These are phyloP conservation scores for Primulina eburnea DNA, from an alignment of 257 asterid genomes.

Conservation along the genomic window DNA sequence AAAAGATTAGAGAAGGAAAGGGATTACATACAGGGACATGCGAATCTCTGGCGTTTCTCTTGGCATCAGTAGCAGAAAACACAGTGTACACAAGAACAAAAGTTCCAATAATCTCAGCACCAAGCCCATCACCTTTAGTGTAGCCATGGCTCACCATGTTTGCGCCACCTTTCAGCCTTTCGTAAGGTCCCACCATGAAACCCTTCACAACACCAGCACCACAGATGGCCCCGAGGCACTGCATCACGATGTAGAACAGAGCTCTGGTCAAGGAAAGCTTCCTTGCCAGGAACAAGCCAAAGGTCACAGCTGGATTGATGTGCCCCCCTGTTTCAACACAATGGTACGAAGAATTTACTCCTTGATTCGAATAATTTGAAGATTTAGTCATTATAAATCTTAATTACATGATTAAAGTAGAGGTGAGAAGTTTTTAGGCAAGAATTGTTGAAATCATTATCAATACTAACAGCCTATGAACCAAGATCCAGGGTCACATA, in stretches of 20 bases:
- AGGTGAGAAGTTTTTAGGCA: background rate
- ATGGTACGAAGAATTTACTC: background rate
- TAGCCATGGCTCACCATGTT: slow-evolving; percentile 38
- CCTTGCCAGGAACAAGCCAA: slow-evolving; percentile 52
- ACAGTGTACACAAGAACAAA: slow-evolving; percentile 53
- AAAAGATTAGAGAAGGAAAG: background rate
- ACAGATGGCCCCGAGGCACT: slow-evolving; percentile 51
- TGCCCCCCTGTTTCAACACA: slow-evolving; percentile 44
- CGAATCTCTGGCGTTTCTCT: slow-evolving; percentile 50
- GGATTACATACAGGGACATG: slow-evolving; percentile 43
- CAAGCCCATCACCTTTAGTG: slow-evolving; percentile 50
- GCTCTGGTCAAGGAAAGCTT: slow-evolving; percentile 49
- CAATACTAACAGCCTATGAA: background rate
- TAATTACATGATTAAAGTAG: background rate
- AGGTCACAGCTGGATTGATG: slow-evolving; percentile 58
- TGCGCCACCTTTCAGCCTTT: slow-evolving; percentile 37
- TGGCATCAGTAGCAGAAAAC: slow-evolving; percentile 59
- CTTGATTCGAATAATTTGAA: background rate
- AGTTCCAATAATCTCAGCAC: slow-evolving; percentile 50
- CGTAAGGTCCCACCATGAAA: slow-evolving; percentile 34
- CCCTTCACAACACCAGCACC: slow-evolving; percentile 57
- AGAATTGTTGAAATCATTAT: background rate
- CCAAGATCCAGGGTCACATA: slow-evolving; percentile 9
- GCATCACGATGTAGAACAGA: slow-evolving; percentile 49
- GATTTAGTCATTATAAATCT: background rate